Conservation (phyloP, 2,329 filamentous ascomycete genomes). For the Aspergillus sojae region DNA sequence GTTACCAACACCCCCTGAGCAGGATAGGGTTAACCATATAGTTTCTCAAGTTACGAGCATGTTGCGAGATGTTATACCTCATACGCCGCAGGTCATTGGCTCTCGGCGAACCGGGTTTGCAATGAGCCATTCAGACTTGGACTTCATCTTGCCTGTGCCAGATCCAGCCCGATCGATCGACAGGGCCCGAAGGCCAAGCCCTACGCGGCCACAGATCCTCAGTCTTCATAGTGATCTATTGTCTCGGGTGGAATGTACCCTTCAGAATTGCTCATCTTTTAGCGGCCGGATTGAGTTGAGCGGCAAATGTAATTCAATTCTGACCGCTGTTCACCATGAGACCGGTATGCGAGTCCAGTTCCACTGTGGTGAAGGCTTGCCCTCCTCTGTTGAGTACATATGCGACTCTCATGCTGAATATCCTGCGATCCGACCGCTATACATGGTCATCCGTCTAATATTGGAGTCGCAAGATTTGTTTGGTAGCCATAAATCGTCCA, state of each 20-base stretch:
- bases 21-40: constrained; percentile 29
- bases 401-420: constrained; percentile 52
- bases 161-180: constrained; percentile 27
- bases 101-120: constrained; percentile 57
- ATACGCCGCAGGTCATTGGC: constrained; percentile 52
- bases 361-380: constrained; percentile 46
- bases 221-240: constrained; percentile 28
- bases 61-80: constrained; percentile 30
- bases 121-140: constrained; percentile 57
- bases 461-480: constrained; percentile 55
- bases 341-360: constrained; percentile 58
- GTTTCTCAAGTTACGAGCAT: constrained; percentile 30
- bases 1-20: constrained; percentile 48
- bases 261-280: constrained; percentile 28
- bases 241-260: constrained; percentile 21
- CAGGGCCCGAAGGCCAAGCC: constrained; percentile 35
- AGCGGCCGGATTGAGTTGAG: constrained; percentile 19
- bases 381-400: constrained; percentile 46
- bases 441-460: constrained; percentile 52
- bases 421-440: constrained; percentile 54
- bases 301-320: constrained; percentile 28
- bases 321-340: constrained; percentile 44
- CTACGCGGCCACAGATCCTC: constrained; percentile 34
- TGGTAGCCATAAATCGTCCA: constrained; percentile 51
- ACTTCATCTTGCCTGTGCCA: constrained; percentile 47